Conservation (phyloP, 1,139 yeast species). For the Pichia sp. region DNA sequence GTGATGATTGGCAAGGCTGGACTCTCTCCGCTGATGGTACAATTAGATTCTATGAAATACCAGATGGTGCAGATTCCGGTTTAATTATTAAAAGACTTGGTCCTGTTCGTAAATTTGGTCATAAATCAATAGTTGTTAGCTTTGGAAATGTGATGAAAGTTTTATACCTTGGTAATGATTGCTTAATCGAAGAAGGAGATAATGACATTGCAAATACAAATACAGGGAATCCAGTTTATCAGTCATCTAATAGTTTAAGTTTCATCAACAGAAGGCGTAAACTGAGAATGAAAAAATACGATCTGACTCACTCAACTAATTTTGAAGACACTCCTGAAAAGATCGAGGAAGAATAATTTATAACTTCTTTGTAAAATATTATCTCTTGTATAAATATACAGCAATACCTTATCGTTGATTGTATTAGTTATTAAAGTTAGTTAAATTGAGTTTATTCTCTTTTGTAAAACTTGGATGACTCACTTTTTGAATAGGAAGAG, state of each 20-base stretch:
- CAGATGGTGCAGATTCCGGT: conserved; percentile 38
- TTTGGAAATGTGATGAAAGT: conserved; percentile 69
- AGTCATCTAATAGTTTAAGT: conserved; percentile 31
- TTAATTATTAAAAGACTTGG: conserved; percentile 44
- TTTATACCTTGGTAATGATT: conserved; percentile 63
- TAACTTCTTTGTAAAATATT: too few relatives aligned
- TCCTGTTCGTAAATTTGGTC: conserved; percentile 61
- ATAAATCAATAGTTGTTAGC: conserved; percentile 65
- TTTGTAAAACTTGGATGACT: too few relatives aligned
- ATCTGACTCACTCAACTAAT: conserved; percentile 29
- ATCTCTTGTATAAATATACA: too few relatives aligned
- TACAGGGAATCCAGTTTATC: conserved; percentile 24
- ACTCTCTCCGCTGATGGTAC: conserved; percentile 62
- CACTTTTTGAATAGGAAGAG: not conserved
- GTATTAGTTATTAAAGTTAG: too few relatives aligned
- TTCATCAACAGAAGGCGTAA: conserved; percentile 46
- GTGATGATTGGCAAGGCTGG: conserved; percentile 70
- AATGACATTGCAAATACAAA: conserved; percentile 25
- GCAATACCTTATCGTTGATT: too few relatives aligned
- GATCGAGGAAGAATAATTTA: not conserved
- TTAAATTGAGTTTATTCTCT: too few relatives aligned
- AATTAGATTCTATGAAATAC: conserved; percentile 53
- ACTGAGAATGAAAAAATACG: conserved; percentile 31
- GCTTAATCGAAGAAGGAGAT: conserved; percentile 32
- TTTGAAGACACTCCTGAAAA: conserved; percentile 20